Base-by-base conservation (phyloP, 208 protist species). In the Sergeia podlipaevii region DNA sequence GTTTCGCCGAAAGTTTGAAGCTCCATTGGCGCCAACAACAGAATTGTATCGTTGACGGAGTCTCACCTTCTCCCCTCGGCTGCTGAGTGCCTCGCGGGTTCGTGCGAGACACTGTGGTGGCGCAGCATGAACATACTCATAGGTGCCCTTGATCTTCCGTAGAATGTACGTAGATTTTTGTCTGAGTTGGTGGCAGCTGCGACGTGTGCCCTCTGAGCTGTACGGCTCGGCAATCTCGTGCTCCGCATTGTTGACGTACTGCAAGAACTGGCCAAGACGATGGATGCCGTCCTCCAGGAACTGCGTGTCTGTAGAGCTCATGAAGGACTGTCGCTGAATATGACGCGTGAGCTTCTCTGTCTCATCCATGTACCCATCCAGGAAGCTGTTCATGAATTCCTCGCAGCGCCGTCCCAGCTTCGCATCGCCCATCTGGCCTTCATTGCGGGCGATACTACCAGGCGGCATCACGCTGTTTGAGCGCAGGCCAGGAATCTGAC, bases 141-240 rank as follows among this genome's bases (percentile, higher is more conserved):
- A 89, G 32, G 77, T 74, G 23, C 44, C 41, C 50, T 69, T 77
- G 15, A 89, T 77, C 43, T 74, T 71, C 21, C 66, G 78, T 2
- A 80, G 67, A 3, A 62, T 41, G 48, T 73, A 71, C 20, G 76
- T 70, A n/a, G 70, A 44, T 49, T 77, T 79, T 55, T 75, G 65
- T 4, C 74, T 52, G 7, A 82, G 65, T 10, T 80, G 61, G 28
- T 71, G 53, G 28, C 60, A 73, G 17, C 37, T 50, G 2, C 39
- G 37, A 2, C 70, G 65, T 5, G 77, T 80, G 17, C n/a, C 50
- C 28, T 72, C 54, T 6, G 74, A 71, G 48, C 64, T 80, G 60
- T 70, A 76, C 39, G 70, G 56, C 18, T 63, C 55, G 0, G 64
- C 60, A 8, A 81, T 82, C 13, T 79, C 76, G 5, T 55, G 21